A percentile compares a stretch with the other conserved stretches of the same genome.
Conservation (phyloP, 352 stramenopile genomes). For the Phytopythium cucurbitacearum region DNA sequence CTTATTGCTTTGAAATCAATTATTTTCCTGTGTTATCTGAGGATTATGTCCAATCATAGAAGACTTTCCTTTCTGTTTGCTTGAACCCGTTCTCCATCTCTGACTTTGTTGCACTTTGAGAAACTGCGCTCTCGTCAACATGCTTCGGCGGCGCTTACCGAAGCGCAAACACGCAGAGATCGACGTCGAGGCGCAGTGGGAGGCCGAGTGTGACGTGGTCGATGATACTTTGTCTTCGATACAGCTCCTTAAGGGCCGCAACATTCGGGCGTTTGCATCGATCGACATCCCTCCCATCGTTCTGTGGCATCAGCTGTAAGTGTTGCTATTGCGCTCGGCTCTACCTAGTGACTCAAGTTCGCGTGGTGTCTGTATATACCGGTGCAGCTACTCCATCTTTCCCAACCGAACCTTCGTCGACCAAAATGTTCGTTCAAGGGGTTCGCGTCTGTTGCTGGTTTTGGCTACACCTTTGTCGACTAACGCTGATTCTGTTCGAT, state of each 20-base stretch:
- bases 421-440: conserved; percentile 32
- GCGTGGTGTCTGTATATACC: background rate
- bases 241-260: conserved; percentile 44
- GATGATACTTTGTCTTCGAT: conserved; percentile 54
- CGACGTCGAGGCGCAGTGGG: conserved; percentile 21
- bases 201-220: conserved; percentile 19
- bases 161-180: conserved; percentile 20
- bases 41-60: no score
- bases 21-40: no score
- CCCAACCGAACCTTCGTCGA: conserved; percentile 60
- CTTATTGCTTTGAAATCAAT: no score
- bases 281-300: conserved; percentile 34
- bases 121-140: conserved; percentile 2
- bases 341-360: background rate
- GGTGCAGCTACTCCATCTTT: conserved; percentile 47
- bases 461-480: background rate
- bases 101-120: background rate
- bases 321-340: conserved; percentile 1
- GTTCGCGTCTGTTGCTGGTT: background rate
- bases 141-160: conserved; percentile 14
- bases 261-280: conserved; percentile 24
- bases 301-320: conserved; percentile 57
- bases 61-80: no score
- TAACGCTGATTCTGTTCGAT: background rate
- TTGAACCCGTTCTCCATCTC: no score